These are phyloP conservation scores for Pulveroboletus sp. DNA, from an alignment of 768 basidiomycete species.

Conservation along the genomic window DNA sequence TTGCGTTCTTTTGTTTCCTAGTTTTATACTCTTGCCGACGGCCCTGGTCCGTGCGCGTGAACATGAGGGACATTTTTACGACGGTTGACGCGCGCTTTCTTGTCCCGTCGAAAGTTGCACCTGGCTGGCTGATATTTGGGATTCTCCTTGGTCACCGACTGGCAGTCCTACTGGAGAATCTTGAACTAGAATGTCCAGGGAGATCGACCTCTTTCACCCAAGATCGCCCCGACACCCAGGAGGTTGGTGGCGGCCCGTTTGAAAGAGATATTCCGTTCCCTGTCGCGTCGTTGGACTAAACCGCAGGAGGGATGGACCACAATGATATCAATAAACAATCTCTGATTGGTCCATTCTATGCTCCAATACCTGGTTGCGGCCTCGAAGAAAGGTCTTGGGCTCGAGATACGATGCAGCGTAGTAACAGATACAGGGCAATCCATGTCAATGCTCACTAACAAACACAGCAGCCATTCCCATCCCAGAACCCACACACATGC, in stretches of 20 bases:
- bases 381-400: background rate
- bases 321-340: background rate
- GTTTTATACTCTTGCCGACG: slow-evolving; percentile 18
- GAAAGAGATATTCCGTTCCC: slow-evolving; percentile 39
- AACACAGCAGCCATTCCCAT: slow-evolving; percentile 91
- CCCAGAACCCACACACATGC: slow-evolving; percentile 88
- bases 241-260: slow-evolving; percentile 64
- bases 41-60: slow-evolving; percentile 52
- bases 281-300: too few relatives aligned
- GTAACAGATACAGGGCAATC: background rate
- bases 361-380: background rate
- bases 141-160: slow-evolving; percentile 31
- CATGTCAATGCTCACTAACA: slow-evolving; percentile 68
- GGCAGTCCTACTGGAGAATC: slow-evolving; percentile 35
- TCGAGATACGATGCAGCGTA: background rate
- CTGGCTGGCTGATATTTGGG: slow-evolving; percentile 73
- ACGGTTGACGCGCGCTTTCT: too few relatives aligned
- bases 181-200: slow-evolving; percentile 56
- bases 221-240: slow-evolving; percentile 51
- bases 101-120: slow-evolving; percentile 63
- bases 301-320: background rate
- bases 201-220: slow-evolving; percentile 59
- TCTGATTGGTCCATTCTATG: background rate
- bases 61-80: slow-evolving; percentile 9
- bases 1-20: slow-evolving; percentile 17